Evolutionary conservation across 345 rosid genomes (phyloP), one percentile per base, ranked within the genome.

Genomic region (Citrus reticulata): DNA sequence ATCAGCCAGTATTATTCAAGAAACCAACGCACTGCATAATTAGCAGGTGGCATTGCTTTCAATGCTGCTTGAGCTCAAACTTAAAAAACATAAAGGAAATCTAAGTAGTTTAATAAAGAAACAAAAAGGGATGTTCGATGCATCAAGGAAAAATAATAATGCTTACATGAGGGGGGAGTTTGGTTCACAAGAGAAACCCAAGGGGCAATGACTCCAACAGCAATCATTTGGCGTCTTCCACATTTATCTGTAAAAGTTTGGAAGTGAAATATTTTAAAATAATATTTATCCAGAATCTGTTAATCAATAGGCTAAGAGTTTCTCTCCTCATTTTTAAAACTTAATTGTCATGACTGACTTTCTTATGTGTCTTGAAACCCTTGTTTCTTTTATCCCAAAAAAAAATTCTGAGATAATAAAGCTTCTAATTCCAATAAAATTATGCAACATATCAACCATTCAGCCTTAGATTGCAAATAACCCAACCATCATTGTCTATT

Each of bases 81-180:
- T 35, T 58, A 9, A 73, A 51, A 22, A 29, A 60, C 32, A 35
- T 62, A 59, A 30, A n/a, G 35, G 24, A 35, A 63, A 32, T 46
- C 51, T 62, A 70, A 76, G 72, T 55, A 42, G 73, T 73, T 62
- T 19, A 58, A 8, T 49, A 39, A n/a, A 25, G 63, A 51, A 25
- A 13, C 22, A 35, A 60, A 32, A 14, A 55, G 54, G 22, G 2
- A 17, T 57, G 32, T 37, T 62, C 59, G 17, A n/a, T 40, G 71
- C 65, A 34, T 32, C 35, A 13, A 30, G 72, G 67, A 37, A 73
- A 66, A 34, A 46, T 46, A 27, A 11, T n/a, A 40, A 55, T 35
- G 73, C 92, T 88, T 89, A 93, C 98, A 95, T 81, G 95, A 87
- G 69, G 79, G 3, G 11, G 89, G 89, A 77, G 87, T 85, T 84